phyloP scores from a whole-genome alignment of 2,329 filamentous ascomycete species.

The Elsinoe australis region DNA sequence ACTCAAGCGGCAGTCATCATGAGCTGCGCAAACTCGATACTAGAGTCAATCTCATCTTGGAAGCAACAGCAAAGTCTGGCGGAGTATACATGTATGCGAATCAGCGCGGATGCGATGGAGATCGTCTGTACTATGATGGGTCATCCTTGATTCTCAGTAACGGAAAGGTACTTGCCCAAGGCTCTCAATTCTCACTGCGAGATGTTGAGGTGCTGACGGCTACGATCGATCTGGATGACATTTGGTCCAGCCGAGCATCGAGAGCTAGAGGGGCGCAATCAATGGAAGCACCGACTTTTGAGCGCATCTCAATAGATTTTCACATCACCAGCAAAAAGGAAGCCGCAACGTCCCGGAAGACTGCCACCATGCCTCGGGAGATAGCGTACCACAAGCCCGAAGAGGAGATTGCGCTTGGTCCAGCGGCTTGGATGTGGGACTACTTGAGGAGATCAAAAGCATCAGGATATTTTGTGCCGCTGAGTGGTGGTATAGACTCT shows the following conservation, averaged over 20 bases:
- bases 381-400: slow-evolving; percentile 54
- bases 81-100: slow-evolving; percentile 60
- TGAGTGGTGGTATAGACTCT: slow-evolving; percentile 55
- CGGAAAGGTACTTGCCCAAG: slow-evolving; percentile 57
- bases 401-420: slow-evolving; percentile 59
- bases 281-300: slow-evolving; percentile 40
- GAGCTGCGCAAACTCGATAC: slow-evolving; percentile 59
- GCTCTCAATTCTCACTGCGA: slow-evolving; percentile 56
- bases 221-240: slow-evolving; percentile 58
- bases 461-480: slow-evolving; percentile 50
- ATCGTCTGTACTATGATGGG: slow-evolving; percentile 55
- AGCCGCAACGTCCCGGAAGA: slow-evolving; percentile 34
- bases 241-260: slow-evolving; percentile 53
- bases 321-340: slow-evolving; percentile 32
- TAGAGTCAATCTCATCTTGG: slow-evolving; percentile 54
- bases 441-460: slow-evolving; percentile 47
- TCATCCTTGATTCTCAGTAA: slow-evolving; percentile 57
- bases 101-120: slow-evolving; percentile 50
- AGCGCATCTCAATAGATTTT: slow-evolving; percentile 40
- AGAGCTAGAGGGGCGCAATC: slow-evolving; percentile 54
- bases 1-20: slow-evolving; percentile 61
- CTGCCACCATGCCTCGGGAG: slow-evolving; percentile 39
- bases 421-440: slow-evolving; percentile 61
- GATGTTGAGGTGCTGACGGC: slow-evolving; percentile 50
- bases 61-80: slow-evolving; percentile 56